Evolutionary conservation across 2,329 filamentous ascomycete species (phyloP), one percentile per base, ranked within the genome.

Genomic region (Cladophialophora yegresii): DNA sequence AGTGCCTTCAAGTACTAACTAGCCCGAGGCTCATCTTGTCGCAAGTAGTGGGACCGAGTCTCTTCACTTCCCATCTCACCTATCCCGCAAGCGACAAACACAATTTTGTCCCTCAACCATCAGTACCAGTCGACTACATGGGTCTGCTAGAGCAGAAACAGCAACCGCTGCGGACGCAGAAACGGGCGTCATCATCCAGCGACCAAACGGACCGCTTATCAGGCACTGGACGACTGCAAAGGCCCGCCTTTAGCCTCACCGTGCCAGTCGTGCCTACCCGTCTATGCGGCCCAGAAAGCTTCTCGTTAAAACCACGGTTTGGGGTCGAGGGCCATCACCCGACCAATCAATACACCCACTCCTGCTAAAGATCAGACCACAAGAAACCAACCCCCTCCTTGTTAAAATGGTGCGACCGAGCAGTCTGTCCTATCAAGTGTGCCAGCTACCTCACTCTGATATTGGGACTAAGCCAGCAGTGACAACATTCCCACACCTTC

Each of bases 221-320:
- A 32, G 28, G 12, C 26, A 28, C 33, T 20, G 30, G 57, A 7
- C 47, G 22, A 36, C 43, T 8, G 32, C 10, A 26, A 20, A 32
- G 23, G 23, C 47, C 51, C 51, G 20, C 8, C 32, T 6, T 50
- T 47, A 51, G 57, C 57, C 45, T 59, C 57, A 53, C 47, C 50
- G 28, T 59, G n/a, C 45, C 32, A 36, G 13, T 40, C 47, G 20
- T 23, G n/a, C n/a, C 26, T 28, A 28, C 26, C 13, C 26, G 4
- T 50, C 26, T 32, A 20, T 36, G n/a, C 53, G n/a, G n/a, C 47
- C 32, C 23, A 8, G 36, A 20, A 43, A n/a, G 33, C 20, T 6
- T 3, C 26, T 28, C 6, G 26, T 51, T 51, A n/a, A 28, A 13
- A 13, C 40, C 20, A 43, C 13, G 6, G 36, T 16, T 8, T 43